Evolutionary conservation across 495 filamentous ascomycete species (phyloP), one percentile per base, ranked within the genome.

Genomic region (Hamigera avellanea): DNA sequence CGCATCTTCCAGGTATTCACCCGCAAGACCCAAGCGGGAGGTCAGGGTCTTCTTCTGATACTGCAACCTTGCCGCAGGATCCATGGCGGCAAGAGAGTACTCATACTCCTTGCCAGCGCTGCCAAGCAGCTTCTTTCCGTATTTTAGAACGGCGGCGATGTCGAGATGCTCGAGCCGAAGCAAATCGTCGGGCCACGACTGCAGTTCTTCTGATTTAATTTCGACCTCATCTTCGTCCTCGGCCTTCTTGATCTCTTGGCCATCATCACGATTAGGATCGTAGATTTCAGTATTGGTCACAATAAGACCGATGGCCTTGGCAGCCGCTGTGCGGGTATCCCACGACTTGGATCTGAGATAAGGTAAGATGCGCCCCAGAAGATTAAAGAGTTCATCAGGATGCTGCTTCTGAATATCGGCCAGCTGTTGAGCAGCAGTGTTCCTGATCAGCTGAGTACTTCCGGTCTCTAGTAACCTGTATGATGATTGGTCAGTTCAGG

Each of bases 401-500:
- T 96, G 93, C 44, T 88, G 80, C 53, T 93, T 96, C 59, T 96
- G 93, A 42, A 95, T 87, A 66, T 96, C 91, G 25, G 83, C 89
- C 26, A 98, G 74, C 64, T 98, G 91, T 52, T 91, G 82, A 25
- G 93, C 93, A 39, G 91, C 91, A 40, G 91, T 96, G 43, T 94
- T 91, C 37, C 93, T 81, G 40, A 98, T 95, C 36, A 96, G 64
- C 49, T 79, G 78, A 39, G 89, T 96, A 58, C 87, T 95, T 46
- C 91, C 91, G 25, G 87, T 93, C 70, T 96, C 93, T 31, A 98
- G 76, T 49, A 98, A 73, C 29, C 91, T 95, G 49, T 42, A 42
- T 39, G 17, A 30, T 35, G 38, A 44, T 48, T 42, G 42, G 52
- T 64, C 37, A 69, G 55, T 54, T n/a, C 31, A 37, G 21, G 14